phyloP scores from a whole-genome alignment of 148 eudicot genomes.

The Fagopyrum homotropicum region DNA sequence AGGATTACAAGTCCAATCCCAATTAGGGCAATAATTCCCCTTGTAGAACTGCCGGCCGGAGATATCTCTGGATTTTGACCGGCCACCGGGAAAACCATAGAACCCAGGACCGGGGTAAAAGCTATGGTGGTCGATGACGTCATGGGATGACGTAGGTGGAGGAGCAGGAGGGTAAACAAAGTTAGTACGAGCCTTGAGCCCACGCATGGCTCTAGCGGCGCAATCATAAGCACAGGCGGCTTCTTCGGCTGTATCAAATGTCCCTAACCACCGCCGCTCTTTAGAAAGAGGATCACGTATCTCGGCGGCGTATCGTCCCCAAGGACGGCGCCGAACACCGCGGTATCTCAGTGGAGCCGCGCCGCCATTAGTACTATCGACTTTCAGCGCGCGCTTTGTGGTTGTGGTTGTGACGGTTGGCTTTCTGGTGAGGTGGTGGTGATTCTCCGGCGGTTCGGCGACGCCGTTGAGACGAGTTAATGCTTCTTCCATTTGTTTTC shows the following conservation, averaged over 20 bases:
- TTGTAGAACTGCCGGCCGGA: background rate
- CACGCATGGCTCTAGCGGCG: slow-evolving; percentile 70
- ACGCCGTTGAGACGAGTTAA: slow-evolving; percentile 14
- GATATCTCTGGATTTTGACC: background rate
- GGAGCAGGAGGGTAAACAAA: slow-evolving; percentile 25
- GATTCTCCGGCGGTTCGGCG: background rate
- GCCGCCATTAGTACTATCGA: background rate
- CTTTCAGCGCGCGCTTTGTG: slow-evolving; percentile 5
- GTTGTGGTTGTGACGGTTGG: slow-evolving; percentile 12
- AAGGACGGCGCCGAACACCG: slow-evolving; percentile 74
- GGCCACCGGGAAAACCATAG: background rate
- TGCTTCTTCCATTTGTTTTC: slow-evolving; percentile 14
- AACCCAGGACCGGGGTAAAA: background rate
- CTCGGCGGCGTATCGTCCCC: slow-evolving; percentile 80
- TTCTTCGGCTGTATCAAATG: slow-evolving; percentile 70
- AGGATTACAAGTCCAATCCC: background rate
- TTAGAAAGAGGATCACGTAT: slow-evolving; percentile 61
- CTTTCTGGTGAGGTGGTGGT: background rate
- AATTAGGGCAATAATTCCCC: background rate
- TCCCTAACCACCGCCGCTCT: slow-evolving; percentile 64
- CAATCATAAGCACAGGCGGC: slow-evolving; percentile 72
- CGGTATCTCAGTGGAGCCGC: slow-evolving; percentile 34
- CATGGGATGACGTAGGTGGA: background rate
- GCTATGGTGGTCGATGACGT: background rate
- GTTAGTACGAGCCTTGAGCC: slow-evolving; percentile 55